These are phyloP conservation scores for Debaryomycetaceae sp. DNA, from an alignment of 1,139 yeast species.

Conservation along the genomic window DNA sequence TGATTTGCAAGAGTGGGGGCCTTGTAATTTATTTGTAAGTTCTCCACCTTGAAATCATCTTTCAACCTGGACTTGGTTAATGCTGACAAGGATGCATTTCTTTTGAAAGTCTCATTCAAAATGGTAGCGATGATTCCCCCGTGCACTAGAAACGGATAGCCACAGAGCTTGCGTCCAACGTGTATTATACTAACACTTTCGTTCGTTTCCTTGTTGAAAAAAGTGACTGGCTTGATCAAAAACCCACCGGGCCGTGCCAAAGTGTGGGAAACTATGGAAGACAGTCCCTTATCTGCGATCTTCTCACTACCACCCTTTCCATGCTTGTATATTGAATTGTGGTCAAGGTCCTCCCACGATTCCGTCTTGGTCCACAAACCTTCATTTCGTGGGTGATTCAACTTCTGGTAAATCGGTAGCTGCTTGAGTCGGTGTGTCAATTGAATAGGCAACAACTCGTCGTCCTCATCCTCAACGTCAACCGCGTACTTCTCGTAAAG, in stretches of 20 bases:
- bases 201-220: slow-evolving; percentile 53
- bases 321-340: slow-evolving; percentile 35
- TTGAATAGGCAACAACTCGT: slow-evolving; percentile 18
- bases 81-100: slow-evolving; percentile 48
- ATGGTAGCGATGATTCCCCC: slow-evolving; percentile 88
- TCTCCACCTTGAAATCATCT: slow-evolving; percentile 45
- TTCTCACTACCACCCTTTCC: slow-evolving; percentile 15
- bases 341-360: slow-evolving; percentile 60
- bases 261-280: slow-evolving; percentile 28
- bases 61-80: slow-evolving; percentile 30
- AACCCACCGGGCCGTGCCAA: slow-evolving; percentile 70
- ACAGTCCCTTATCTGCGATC: slow-evolving; percentile 31
- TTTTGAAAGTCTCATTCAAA: slow-evolving; percentile 68
- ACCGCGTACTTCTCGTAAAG: slow-evolving; percentile 28
- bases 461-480: slow-evolving; percentile 17
- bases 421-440: slow-evolving; percentile 48
- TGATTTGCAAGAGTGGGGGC: slow-evolving; percentile 80
- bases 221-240: slow-evolving; percentile 68
- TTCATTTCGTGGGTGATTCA: slow-evolving; percentile 36
- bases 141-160: slow-evolving; percentile 84
- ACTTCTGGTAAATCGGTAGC: slow-evolving; percentile 50
- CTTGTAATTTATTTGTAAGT: slow-evolving; percentile 55
- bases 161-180: slow-evolving; percentile 75
- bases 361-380: slow-evolving; percentile 44
- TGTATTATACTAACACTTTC: slow-evolving; percentile 70